Evolutionary conservation across 257 asterid genomes (phyloP).

Genomic region (Capsicum pubescens): DNA sequence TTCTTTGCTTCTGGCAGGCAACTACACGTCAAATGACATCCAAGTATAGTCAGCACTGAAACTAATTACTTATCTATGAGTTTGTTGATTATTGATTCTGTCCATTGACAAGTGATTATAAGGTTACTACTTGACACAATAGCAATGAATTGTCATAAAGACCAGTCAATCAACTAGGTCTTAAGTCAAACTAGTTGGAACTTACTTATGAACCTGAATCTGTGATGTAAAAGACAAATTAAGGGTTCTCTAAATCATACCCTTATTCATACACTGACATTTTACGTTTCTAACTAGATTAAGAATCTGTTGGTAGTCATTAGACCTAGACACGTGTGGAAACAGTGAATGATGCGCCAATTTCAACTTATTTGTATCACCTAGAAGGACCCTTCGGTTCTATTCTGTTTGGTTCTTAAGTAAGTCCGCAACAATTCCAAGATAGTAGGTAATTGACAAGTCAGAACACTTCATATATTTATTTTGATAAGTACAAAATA

Average conservation of each 20-base stretch:
- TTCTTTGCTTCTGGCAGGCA: not conserved
- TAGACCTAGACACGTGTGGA: not conserved
- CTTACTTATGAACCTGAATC: not conserved
- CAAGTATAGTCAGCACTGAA: not conserved
- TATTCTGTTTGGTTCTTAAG: not conserved
- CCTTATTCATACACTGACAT: not conserved
- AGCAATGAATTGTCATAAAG: not conserved
- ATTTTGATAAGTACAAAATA: not conserved
- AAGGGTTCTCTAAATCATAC: not conserved
- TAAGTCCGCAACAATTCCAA: not conserved
- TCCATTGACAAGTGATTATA: not conserved
- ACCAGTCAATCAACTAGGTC: not conserved
- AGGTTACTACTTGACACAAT: not conserved
- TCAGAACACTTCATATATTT: not conserved
- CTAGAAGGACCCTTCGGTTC: not conserved
- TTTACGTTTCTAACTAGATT: slow-evolving; percentile 1
- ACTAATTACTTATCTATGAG: slow-evolving; percentile 4
- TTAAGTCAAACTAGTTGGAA: not conserved
- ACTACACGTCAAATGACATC: not conserved
- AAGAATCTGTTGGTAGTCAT: not conserved
- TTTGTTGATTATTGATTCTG: not conserved
- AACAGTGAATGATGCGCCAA: not conserved
- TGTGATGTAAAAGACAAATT: not conserved
- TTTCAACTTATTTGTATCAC: not conserved
- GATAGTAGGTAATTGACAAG: not conserved